These are phyloP conservation scores for Phytopythium delawarense DNA, from an alignment of 352 stramenopile genomes.

Conservation along the genomic window DNA sequence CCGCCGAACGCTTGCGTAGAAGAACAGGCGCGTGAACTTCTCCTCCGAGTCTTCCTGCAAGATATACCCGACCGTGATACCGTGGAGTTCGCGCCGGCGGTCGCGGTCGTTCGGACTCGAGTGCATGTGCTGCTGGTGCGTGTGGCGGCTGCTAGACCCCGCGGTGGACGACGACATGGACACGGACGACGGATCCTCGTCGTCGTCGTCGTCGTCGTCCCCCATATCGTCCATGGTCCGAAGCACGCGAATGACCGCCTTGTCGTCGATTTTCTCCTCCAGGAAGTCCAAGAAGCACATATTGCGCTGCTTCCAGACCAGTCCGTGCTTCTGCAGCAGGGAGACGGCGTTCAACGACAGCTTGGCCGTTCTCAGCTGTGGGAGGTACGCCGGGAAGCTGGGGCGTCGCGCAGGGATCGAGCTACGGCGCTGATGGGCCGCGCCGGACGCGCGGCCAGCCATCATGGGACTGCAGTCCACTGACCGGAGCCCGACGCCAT, in stretches of 20 bases:
- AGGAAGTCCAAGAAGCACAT: conserved; percentile 61
- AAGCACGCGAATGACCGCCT: conserved; percentile 58
- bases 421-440: background rate
- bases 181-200: conserved; percentile 16
- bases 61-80: conserved; percentile 51
- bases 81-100: conserved; percentile 19
- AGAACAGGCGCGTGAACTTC: conserved; percentile 62
- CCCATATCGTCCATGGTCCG: conserved; percentile 42
- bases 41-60: conserved; percentile 51
- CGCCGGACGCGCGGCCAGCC: background rate
- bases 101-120: conserved; percentile 11
- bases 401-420: background rate
- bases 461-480: conserved; percentile 25
- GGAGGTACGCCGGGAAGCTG: conserved; percentile 1
- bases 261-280: conserved; percentile 45
- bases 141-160: conserved; percentile 11
- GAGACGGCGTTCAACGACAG: conserved; percentile 51
- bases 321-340: conserved; percentile 40
- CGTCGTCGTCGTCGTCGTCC: conserved; percentile 20
- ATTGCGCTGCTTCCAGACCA: conserved; percentile 44
- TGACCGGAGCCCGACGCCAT: conserved; percentile 36
- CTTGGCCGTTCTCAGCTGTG: conserved; percentile 21
- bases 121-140: conserved; percentile 14
- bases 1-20: conserved; percentile 34
- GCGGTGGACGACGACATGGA: conserved; percentile 18